Conservation (phyloP, 768 basidiomycete genomes). For the Trametes punicea region DNA sequence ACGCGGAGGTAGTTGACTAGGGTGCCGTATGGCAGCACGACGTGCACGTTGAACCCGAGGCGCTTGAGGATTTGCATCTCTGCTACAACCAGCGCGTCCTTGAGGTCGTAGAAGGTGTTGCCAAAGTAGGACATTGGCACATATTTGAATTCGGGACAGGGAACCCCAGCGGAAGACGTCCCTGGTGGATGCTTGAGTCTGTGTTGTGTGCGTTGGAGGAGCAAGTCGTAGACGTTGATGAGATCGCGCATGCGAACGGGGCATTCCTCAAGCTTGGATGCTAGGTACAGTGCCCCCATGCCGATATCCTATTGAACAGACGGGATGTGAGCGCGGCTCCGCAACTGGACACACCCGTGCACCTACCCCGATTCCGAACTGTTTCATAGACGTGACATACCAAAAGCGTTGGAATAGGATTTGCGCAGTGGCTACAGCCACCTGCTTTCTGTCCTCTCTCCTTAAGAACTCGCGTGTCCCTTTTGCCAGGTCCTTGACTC, state of each 20-base stretch:
- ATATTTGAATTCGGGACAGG: conserved; percentile 50
- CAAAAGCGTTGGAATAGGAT: conserved; percentile 96
- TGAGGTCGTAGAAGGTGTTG: conserved; percentile 87
- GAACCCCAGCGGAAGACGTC: conserved; percentile 33
- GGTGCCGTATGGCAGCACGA: conserved; percentile 90
- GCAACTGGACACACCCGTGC: not conserved
- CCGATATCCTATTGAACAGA: conserved; percentile 61
- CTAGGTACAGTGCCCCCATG: conserved; percentile 38
- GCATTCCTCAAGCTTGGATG: conserved; percentile 90
- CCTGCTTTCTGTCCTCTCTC: conserved; percentile 71
- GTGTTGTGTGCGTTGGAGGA: conserved; percentile 73
- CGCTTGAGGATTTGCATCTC: conserved; percentile 99
- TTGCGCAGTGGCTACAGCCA: conserved; percentile 94
- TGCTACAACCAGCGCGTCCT: conserved; percentile 88
- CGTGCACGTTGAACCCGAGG: conserved; percentile 91
- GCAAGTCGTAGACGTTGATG: conserved; percentile 89
- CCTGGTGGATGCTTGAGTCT: conserved; percentile 23
- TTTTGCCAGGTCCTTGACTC: conserved; percentile 27
- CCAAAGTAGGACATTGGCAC: conserved; percentile 88
- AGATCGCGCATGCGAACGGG: conserved; percentile 90
- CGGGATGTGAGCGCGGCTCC: not conserved
- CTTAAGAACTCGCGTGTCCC: not conserved
- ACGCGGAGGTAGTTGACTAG: conserved; percentile 92
- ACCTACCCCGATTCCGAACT: conserved; percentile 89
- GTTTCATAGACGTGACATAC: conserved; percentile 92